Conservation (phyloP, 1,139 yeast genomes). For the Debaryomyces psychrophilus region DNA sequence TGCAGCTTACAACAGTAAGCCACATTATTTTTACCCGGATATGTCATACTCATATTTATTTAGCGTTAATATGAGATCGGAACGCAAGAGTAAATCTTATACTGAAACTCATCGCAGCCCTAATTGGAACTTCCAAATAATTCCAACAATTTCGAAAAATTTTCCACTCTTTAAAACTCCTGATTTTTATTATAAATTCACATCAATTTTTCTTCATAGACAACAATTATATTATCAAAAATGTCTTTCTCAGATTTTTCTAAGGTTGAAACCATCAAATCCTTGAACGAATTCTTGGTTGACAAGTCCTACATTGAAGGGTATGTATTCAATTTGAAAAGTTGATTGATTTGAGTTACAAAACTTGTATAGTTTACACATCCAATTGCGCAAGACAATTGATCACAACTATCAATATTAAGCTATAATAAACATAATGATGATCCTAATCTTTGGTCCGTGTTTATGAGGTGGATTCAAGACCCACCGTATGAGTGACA, state of each 20-base stretch:
- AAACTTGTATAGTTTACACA: slow-evolving; percentile 2
- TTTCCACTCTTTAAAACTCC: slow-evolving; percentile 6
- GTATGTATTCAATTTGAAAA: slow-evolving; percentile 53
- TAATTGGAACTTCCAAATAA: slow-evolving; percentile 1
- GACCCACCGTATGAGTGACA: slow-evolving; percentile 93
- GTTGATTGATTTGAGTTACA: not conserved
- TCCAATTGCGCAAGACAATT: not conserved
- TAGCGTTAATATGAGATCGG: not conserved
- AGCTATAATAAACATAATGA: slow-evolving; percentile 41
- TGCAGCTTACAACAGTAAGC: slow-evolving; percentile 3
- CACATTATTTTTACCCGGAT: slow-evolving; percentile 7
- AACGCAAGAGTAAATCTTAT: slow-evolving; percentile 7
- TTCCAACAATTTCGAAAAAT: slow-evolving; percentile 8
- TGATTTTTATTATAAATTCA: slow-evolving; percentile 4
- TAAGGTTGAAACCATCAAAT: slow-evolving; percentile 76
- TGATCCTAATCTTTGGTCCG: slow-evolving; percentile 87
- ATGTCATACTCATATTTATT: slow-evolving; percentile 5
- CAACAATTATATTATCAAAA: slow-evolving; percentile 11
- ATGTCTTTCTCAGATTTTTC: slow-evolving; percentile 84
- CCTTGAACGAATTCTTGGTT: slow-evolving; percentile 85
- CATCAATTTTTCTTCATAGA: slow-evolving; percentile 2
- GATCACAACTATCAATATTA: slow-evolving; percentile 11
- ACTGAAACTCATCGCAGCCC: slow-evolving; percentile 9
- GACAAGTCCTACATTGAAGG: slow-evolving; percentile 94
- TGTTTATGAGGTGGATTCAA: slow-evolving; percentile 93